Evolutionary conservation across 78 protist genomes (phyloP).

Genomic region (Mantamonas sphyraenae): DNA sequence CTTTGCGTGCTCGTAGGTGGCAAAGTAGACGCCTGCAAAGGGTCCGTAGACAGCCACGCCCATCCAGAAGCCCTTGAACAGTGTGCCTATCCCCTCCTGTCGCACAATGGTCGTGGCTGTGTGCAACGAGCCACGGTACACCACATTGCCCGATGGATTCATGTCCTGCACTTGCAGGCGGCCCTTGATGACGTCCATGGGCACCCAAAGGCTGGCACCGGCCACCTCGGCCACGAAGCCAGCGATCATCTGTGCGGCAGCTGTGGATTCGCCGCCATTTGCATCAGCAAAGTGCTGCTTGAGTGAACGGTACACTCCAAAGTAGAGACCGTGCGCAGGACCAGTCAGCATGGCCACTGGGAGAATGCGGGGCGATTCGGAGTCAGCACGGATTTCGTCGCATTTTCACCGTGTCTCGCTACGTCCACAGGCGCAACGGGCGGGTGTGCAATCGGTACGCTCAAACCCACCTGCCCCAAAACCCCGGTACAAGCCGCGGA

Average conservation of each 20-base stretch:
- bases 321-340: too few relatives aligned
- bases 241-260: too few relatives aligned
- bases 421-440: too few relatives aligned
- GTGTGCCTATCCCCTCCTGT: constrained; percentile 1
- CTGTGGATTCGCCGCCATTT: too few relatives aligned
- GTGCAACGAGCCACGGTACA: neutral
- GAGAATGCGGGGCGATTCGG: too few relatives aligned
- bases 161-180: constrained; percentile 21
- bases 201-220: constrained; percentile 30
- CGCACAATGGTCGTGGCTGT: neutral
- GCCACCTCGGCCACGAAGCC: constrained; percentile 33
- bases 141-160: neutral
- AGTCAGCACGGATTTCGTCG: too few relatives aligned
- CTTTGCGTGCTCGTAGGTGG: neutral
- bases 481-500: constrained; percentile 1
- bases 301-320: too few relatives aligned
- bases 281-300: too few relatives aligned
- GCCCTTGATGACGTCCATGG: constrained; percentile 39
- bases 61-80: constrained; percentile 1
- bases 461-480: too few relatives aligned
- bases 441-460: too few relatives aligned
- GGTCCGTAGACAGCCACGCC: constrained; percentile 19
- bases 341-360: too few relatives aligned
- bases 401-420: too few relatives aligned
- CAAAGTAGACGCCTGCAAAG: constrained; percentile 13